Evolutionary conservation across 768 basidiomycete species (phyloP).

Genomic region (Gyrodon lividus): DNA sequence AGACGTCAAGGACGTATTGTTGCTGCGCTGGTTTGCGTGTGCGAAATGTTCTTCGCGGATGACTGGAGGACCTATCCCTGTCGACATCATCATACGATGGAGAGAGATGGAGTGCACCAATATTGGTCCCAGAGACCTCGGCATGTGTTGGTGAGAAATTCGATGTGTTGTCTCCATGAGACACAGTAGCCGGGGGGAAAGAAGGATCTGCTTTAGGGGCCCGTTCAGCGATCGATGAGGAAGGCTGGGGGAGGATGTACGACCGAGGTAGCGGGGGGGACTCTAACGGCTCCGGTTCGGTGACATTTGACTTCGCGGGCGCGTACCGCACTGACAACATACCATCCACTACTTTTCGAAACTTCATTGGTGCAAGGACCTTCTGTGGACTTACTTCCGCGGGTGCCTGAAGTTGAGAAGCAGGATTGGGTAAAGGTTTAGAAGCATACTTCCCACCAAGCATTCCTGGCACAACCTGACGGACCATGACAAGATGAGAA

Average conservation of each 20-base stretch:
- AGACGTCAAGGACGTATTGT: slow-evolving; percentile 38
- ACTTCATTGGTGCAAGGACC: slow-evolving; percentile 31
- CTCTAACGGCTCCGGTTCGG: slow-evolving; percentile 6
- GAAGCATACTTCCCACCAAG: slow-evolving; percentile 28
- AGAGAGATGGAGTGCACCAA: not conserved
- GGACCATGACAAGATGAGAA: slow-evolving; percentile 30
- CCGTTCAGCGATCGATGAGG: slow-evolving; percentile 21
- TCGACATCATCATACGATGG: slow-evolving; percentile 15
- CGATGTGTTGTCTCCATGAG: not conserved
- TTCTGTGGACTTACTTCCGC: slow-evolving; percentile 20
- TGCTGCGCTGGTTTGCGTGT: slow-evolving; percentile 42
- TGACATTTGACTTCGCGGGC: slow-evolving; percentile 15
- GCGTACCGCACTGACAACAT: slow-evolving; percentile 32
- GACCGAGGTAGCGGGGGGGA: not conserved
- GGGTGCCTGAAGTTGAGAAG: slow-evolving; percentile 11
- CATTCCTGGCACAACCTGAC: slow-evolving; percentile 39
- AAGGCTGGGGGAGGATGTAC: slow-evolving; percentile 26
- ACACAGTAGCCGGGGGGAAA: not conserved
- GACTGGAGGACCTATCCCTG: slow-evolving; percentile 6
- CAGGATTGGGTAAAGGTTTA: slow-evolving; percentile 17
- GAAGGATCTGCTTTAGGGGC: slow-evolving; percentile 2
- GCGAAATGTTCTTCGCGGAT: slow-evolving; percentile 51
- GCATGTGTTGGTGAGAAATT: not conserved
- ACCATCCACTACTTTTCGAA: slow-evolving; percentile 41
- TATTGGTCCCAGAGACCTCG: slow-evolving; percentile 11